phyloP scores from a whole-genome alignment of 2,329 filamentous ascomycete genomes.

The Phoma herbarum region DNA sequence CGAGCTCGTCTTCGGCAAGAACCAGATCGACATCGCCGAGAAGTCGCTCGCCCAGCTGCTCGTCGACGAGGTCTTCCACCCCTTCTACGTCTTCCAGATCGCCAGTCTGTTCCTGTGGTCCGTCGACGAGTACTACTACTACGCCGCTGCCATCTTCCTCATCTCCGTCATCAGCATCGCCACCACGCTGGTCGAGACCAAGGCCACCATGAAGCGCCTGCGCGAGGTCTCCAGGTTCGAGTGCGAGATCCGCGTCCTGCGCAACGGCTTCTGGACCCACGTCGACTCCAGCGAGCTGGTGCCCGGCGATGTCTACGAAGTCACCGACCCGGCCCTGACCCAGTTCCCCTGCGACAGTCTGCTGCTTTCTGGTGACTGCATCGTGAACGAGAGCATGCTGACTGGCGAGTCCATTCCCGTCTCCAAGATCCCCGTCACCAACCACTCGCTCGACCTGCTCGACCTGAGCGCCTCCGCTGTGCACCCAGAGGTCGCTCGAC shows the following conservation, averaged over 20 bases:
- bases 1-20: constrained; percentile 86
- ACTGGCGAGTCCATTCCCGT: constrained; percentile 97
- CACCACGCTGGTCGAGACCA: constrained; percentile 89
- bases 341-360: constrained; percentile 94
- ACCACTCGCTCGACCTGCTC: constrained; percentile 78
- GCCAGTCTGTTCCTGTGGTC: constrained; percentile 96
- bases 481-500: constrained; percentile 81
- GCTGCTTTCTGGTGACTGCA: constrained; percentile 90
- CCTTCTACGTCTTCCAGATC: constrained; percentile 98
- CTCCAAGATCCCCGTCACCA: constrained; percentile 84
- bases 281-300: constrained; percentile 88
- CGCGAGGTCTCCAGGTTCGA: constrained; percentile 94
- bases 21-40: constrained; percentile 91
- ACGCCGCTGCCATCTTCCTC: constrained; percentile 90
- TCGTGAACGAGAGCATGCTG: constrained; percentile 99
- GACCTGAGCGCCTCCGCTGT: constrained; percentile 84
- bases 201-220: constrained; percentile 88
- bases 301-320: constrained; percentile 94
- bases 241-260: constrained; percentile 90
- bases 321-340: constrained; percentile 88
- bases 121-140: constrained; percentile 96
- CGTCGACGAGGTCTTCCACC: constrained; percentile 94
- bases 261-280: constrained; percentile 95
- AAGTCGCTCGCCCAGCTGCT: constrained; percentile 85
- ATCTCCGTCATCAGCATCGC: constrained; percentile 94